These are phyloP conservation scores for Dictyostelium brefeldianum DNA, from an alignment of 78 protist genomes.

Conservation along the genomic window DNA sequence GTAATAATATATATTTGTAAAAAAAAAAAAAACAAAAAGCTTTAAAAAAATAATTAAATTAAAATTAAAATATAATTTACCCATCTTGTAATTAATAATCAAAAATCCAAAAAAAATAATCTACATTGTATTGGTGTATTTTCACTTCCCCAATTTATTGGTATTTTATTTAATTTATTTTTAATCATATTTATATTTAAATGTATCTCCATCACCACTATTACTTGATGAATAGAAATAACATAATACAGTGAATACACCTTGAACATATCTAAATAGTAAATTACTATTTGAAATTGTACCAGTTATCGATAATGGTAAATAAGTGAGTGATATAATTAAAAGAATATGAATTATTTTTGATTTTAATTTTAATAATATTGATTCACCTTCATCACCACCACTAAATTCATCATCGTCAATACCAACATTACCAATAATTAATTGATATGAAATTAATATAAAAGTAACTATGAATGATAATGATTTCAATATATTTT, in stretches of 20 bases:
- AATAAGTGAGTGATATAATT: neutral
- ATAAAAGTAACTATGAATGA: neutral
- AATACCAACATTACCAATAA: neutral
- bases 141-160: neutral
- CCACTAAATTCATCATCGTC: neutral
- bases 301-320: constrained; percentile 10
- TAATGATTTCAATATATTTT: constrained; percentile 18
- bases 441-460: neutral
- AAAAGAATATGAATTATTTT: neutral
- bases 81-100: neutral
- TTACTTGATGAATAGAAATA: neutral
- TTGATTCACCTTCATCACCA: neutral
- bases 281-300: neutral
- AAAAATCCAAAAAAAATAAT: neutral
- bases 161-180: neutral
- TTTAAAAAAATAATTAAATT: neutral
- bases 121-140: neutral
- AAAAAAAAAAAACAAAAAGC: neutral
- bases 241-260: constrained; percentile 11
- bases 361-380: neutral
- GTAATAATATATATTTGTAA: neutral
- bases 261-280: constrained; percentile 20
- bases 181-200: constrained; percentile 11
- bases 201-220: neutral
- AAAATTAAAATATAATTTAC: neutral